phyloP scores from a whole-genome alignment of 2,329 filamentous ascomycete species.

The Claviceps digitariae region DNA sequence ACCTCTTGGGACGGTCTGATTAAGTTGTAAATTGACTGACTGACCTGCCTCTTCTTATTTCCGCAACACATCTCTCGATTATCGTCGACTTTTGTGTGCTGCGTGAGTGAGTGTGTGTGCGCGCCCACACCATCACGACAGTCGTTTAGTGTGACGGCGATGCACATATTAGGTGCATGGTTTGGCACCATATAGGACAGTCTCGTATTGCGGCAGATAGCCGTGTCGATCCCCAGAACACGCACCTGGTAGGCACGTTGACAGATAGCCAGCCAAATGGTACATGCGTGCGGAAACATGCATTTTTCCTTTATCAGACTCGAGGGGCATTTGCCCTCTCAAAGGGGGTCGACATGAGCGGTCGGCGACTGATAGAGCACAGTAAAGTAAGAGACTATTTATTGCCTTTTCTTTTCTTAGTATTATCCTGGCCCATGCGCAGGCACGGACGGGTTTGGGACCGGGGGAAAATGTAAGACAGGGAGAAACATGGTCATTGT shows the following conservation, averaged over 20 bases:
- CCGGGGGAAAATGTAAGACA: not conserved
- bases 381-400: not conserved
- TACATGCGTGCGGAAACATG: not conserved
- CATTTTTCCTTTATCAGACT: not conserved
- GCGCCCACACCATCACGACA: too few species aligned
- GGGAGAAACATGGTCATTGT: not conserved
- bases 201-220: constrained; percentile 1
- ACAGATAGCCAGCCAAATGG: not conserved
- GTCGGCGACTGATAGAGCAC: too few species aligned
- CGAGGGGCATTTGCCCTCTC: too few species aligned
- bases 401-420: not conserved
- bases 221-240: not conserved
- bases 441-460: not conserved
- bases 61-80: too few species aligned
- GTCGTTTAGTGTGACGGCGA: not conserved
- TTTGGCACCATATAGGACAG: too few species aligned
- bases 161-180: not conserved
- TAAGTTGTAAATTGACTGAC: too few species aligned
- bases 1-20: too few species aligned
- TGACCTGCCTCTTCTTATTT: too few species aligned
- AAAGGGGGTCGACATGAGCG: too few species aligned
- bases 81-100: too few species aligned
- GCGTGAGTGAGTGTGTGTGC: too few species aligned
- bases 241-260: not conserved
- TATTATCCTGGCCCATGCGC: not conserved